These are phyloP conservation scores for Umbelopsis sp. DNA, from an alignment of 192 early-diverging fungal species.

Conservation along the genomic window DNA sequence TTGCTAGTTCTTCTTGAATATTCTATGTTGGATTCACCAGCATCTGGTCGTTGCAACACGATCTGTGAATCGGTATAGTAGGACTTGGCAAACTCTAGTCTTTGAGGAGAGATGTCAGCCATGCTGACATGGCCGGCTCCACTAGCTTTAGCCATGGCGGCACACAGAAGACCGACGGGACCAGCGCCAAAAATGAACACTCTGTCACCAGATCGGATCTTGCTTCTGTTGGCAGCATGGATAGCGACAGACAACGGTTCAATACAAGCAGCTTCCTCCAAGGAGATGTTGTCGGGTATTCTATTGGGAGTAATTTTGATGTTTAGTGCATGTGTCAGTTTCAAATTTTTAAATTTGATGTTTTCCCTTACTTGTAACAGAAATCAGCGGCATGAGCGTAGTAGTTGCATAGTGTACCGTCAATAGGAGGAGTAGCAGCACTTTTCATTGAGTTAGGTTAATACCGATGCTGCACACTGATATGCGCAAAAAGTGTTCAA, in stretches of 20 bases:
- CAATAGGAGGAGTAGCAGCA: constrained; percentile 49
- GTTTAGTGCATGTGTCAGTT: not conserved
- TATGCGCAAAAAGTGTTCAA: not conserved
- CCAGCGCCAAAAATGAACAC: constrained; percentile 54
- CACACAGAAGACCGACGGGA: constrained; percentile 43
- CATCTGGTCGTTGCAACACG: constrained; percentile 21
- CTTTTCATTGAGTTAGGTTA: constrained; percentile 22
- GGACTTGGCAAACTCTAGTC: constrained; percentile 45
- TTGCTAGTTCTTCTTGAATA: constrained; percentile 30
- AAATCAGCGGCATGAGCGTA: constrained; percentile 47
- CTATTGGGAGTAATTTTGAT: constrained; percentile 1
- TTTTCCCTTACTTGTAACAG: constrained; percentile 38
- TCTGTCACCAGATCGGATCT: constrained; percentile 37
- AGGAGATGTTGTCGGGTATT: constrained; percentile 41
- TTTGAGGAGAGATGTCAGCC: constrained; percentile 33
- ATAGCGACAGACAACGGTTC: constrained; percentile 50
- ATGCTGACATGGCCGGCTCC: constrained; percentile 45
- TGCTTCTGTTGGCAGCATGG: constrained; percentile 39
- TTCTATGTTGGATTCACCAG: constrained; percentile 38
- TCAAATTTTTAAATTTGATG: not conserved
- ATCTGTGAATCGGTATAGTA: constrained; percentile 39
- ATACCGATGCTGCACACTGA: not conserved
- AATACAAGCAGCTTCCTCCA: constrained; percentile 47
- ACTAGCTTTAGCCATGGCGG: constrained; percentile 47
- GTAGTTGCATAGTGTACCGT: constrained; percentile 49